Evolutionary conservation across 495 filamentous ascomycete genomes (phyloP), one percentile per base, ranked within the genome.

Genomic region (Parathielavia appendiculata): DNA sequence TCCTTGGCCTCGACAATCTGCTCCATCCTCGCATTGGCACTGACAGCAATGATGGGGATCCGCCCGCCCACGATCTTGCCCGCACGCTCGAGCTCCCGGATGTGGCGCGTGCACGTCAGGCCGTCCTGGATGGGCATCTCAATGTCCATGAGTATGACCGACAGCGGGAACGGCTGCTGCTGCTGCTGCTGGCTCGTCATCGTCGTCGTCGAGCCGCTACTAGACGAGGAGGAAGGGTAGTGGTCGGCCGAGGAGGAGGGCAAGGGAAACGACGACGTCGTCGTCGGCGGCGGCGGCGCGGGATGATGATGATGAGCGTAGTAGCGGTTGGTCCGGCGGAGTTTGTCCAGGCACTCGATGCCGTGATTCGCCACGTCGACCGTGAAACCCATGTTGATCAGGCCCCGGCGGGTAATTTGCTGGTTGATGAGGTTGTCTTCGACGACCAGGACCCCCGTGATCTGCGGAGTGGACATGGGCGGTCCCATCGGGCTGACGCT

Each of bases 101-200:
- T 89, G 46, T 76, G 75, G 36, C 74, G 71, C 17, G 87, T 85
- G 56, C 87, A 87, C 19, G 82, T 82, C 23, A 86, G 79, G 11
- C 89, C 89, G 66, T 92, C 85, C 83, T 91, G 90, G 14, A 91
- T 72, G 0, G 89, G 89, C 89, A 92, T 92, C 64, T 91, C 88
- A 51, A 90, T 84, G 63, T 92, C 89, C 86, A 90, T 90, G 4
- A 91, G 73, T 19, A 91, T 81, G 11, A 89, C 69, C 0, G 67
- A 64, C 6, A 70, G 58, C 5, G 66, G 62, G 20, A 69, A 69
- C 12, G 44, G 47, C 11, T 45, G 5, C 13, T 30, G 39, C 9
- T 16, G 32, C 13, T 48, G 11, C 16, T 17, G 17, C 8, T 12
- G 19, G 32, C 9, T 12, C n/a, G n/a, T n/a, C n/a, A n/a, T n/a